Base-by-base conservation (phyloP, 768 basidiomycete genomes). In the Gymnopilus junonius region DNA sequence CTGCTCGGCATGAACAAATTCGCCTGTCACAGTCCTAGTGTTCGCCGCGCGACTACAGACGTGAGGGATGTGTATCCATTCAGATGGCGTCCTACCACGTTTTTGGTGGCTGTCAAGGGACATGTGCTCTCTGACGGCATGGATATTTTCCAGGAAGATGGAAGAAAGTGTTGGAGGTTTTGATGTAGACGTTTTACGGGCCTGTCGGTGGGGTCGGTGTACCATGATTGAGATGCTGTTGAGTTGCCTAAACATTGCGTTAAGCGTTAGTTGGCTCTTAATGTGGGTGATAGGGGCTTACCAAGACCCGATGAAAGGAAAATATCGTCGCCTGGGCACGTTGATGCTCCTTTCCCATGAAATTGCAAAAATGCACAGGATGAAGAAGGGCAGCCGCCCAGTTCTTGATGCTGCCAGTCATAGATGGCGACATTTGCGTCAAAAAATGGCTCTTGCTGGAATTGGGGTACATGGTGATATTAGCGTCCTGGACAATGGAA, bases 301-400 rank as follows among this genome's bases (percentile, higher is more conserved):
- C 83, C 79, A 12, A 84, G 74, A 31, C 83, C 83, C 17, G 75
- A 73, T 3, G 84, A 84, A 3, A 84, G 66, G 69, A 85, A 83
- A 2, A 82, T 72, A 1, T 76, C 74, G 54, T 83, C 82, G 0
- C 57, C 64, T 0, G 69, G 55, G 61, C 83, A 85, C 0, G 80
- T 76, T 17, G 66, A 68, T 3, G 66, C 32, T 0, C 68, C 76
- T 70, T 85, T 85, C 2, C 82, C 83, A 46, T 85, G 83, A 32
- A 85, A 64, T 56, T 85, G 83, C 21, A 84, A 73, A 50, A 79
- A 83, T 5, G 78, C 82, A 45, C 83, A 84, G 0, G 75, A 74
- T 3, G 71, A 57, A 0, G 75, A 61, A 0, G 77, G 75, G 60
- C 82, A 84, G 7, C 82, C 82, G 3, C 72, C 75, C 4, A 53